Conservation (phyloP, 2,329 filamentous ascomycete genomes). For the Phoma herbarum region DNA sequence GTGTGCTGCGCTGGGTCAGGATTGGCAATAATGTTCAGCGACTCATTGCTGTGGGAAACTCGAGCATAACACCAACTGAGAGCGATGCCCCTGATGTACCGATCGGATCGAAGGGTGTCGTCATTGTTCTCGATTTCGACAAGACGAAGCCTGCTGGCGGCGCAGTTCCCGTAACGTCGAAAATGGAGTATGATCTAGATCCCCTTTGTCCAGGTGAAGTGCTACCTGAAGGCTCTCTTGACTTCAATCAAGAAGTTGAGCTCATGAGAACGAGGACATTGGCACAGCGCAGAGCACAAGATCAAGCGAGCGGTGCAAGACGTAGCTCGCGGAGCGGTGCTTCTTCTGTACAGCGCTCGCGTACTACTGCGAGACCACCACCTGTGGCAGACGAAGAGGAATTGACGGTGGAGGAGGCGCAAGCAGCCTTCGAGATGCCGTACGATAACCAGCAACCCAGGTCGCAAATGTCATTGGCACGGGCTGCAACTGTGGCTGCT, state of each 20-base stretch:
- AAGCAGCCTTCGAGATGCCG: constrained; percentile 51
- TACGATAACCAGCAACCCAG: constrained; percentile 53
- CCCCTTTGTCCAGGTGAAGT: constrained; percentile 49
- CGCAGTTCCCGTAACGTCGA: constrained; percentile 37
- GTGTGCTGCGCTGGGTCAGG: constrained; percentile 49
- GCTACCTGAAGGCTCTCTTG: constrained; percentile 51
- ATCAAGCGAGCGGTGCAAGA: constrained; percentile 32
- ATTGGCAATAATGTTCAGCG: constrained; percentile 43
- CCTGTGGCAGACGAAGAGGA: constrained; percentile 43
- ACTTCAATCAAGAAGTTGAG: constrained; percentile 54
- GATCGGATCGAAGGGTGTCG: constrained; percentile 47
- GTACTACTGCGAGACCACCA: constrained; percentile 38
- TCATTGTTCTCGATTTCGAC: constrained; percentile 53
- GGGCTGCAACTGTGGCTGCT: constrained; percentile 58
- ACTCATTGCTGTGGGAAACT: constrained; percentile 51
- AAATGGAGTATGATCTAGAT: constrained; percentile 50
- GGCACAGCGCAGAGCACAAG: constrained; percentile 48
- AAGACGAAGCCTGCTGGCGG: constrained; percentile 35
- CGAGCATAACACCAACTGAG: constrained; percentile 35
- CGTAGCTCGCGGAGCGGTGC: constrained; percentile 40
- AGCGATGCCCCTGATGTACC: constrained; percentile 39
- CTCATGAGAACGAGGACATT: constrained; percentile 51
- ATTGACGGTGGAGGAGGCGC: constrained; percentile 46
- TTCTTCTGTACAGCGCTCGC: constrained; percentile 40
- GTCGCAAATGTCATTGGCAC: constrained; percentile 50